These are phyloP conservation scores for Dichotomopilus funicola DNA, from an alignment of 2,329 filamentous ascomycete species.

Conservation along the genomic window DNA sequence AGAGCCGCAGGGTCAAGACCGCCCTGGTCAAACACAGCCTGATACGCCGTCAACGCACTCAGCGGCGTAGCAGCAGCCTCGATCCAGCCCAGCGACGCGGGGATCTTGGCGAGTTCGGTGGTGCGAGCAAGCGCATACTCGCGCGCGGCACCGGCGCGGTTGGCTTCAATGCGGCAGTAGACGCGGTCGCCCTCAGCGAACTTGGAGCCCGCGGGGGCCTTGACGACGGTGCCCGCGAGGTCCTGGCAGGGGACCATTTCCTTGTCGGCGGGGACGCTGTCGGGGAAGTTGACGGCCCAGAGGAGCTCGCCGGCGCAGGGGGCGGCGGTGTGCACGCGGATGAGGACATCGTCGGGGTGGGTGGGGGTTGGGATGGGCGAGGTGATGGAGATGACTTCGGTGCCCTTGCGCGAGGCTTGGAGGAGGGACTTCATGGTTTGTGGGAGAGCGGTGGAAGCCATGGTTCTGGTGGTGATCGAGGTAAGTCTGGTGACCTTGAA, in stretches of 20 bases:
- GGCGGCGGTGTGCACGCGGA: constrained; percentile 28
- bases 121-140: constrained; percentile 29
- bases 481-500: not conserved
- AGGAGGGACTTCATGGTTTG: constrained; percentile 22
- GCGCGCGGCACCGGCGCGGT: constrained; percentile 25
- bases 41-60: constrained; percentile 36
- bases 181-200: constrained; percentile 32
- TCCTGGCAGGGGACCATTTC: constrained; percentile 31
- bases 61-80: constrained; percentile 35
- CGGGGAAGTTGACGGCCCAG: constrained; percentile 25
- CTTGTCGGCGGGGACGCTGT: constrained; percentile 20
- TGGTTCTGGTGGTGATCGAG: not conserved
- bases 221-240: constrained; percentile 33
- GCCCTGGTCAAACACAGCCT: constrained; percentile 35
- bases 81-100: constrained; percentile 28
- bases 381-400: constrained; percentile 23
- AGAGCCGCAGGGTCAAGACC: constrained; percentile 26
- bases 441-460: constrained; percentile 17
- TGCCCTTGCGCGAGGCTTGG: constrained; percentile 28
- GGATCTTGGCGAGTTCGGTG: constrained; percentile 31
- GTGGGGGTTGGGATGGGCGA: constrained; percentile 22
- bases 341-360: constrained; percentile 25
- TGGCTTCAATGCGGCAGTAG: constrained; percentile 27
- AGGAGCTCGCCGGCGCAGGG: constrained; percentile 29
- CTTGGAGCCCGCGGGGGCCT: constrained; percentile 21